Evolutionary conservation across 345 rosid species (phyloP).

Genomic region (Garcia nutans): DNA sequence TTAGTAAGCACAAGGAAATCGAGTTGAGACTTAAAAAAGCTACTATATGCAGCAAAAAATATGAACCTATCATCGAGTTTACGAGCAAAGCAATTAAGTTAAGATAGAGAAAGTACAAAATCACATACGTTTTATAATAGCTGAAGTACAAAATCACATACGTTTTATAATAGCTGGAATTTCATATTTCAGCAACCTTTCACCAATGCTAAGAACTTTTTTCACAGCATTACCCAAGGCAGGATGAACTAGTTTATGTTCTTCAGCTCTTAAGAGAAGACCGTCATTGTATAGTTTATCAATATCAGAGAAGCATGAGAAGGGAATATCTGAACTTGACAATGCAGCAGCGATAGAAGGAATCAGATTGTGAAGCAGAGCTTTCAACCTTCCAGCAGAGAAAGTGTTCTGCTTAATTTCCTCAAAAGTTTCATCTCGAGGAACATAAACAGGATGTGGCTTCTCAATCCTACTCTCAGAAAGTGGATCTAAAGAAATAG

Average conservation of each 20-base stretch:
- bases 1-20: constrained; percentile 7
- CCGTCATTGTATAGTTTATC: constrained; percentile 69
- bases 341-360: constrained; percentile 78
- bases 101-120: background rate
- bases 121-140: constrained; percentile 60
- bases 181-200: constrained; percentile 66
- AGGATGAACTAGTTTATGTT: constrained; percentile 27
- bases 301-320: constrained; percentile 87
- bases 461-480: constrained; percentile 78
- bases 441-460: constrained; percentile 83
- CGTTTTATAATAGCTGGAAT: constrained; percentile 76
- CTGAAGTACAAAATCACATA: constrained; percentile 37
- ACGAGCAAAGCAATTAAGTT: background rate
- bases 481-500: constrained; percentile 45
- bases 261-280: constrained; percentile 51
- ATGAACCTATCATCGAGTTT: background rate
- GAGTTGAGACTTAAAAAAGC: constrained; percentile 3
- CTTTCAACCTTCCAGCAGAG: constrained; percentile 80
- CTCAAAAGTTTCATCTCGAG: constrained; percentile 92
- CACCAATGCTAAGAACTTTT: constrained; percentile 49
- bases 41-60: background rate
- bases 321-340: constrained; percentile 74
- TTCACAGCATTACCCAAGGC: constrained; percentile 40
- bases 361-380: constrained; percentile 85
- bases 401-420: constrained; percentile 83